Evolutionary conservation across 495 filamentous ascomycete species (phyloP).

Genomic region (Podospora pseudocomata): DNA sequence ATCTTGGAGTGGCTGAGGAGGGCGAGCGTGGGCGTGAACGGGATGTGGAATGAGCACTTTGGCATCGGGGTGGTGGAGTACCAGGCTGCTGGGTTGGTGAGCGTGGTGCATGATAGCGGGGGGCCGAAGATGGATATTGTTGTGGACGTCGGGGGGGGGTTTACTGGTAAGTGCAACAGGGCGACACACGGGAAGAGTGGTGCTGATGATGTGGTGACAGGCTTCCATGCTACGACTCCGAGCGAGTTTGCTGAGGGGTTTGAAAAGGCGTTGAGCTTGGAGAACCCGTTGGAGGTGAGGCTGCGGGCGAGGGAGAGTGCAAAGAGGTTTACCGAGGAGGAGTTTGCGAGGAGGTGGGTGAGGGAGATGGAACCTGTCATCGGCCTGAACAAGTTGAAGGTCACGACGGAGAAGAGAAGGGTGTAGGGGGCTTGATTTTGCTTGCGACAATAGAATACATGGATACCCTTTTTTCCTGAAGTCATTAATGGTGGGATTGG

Average conservation of each 20-base stretch:
- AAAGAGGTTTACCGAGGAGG: slow-evolving; percentile 79
- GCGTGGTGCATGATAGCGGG: slow-evolving; percentile 86
- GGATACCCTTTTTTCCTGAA: slow-evolving; percentile 25
- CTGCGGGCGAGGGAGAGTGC: slow-evolving; percentile 70
- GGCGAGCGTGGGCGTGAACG: slow-evolving; percentile 83
- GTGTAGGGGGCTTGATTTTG: slow-evolving; percentile 1
- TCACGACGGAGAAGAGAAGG: slow-evolving; percentile 12
- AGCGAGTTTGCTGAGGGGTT: slow-evolving; percentile 76
- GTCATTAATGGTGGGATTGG: too few species aligned
- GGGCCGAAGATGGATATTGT: slow-evolving; percentile 94
- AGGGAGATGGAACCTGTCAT: slow-evolving; percentile 68
- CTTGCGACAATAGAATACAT: slow-evolving; percentile 16
- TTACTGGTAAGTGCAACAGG: slow-evolving; percentile 56
- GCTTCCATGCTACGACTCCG: slow-evolving; percentile 76
- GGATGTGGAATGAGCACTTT: slow-evolving; percentile 99
- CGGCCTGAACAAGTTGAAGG: slow-evolving; percentile 19
- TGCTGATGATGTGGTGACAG: slow-evolving; percentile 34
- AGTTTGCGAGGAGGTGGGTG: slow-evolving; percentile 74
- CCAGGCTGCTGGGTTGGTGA: slow-evolving; percentile 87
- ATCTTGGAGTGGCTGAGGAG: slow-evolving; percentile 72
- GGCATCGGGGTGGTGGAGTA: slow-evolving; percentile 98
- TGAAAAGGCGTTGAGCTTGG: slow-evolving; percentile 66
- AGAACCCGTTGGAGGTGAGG: slow-evolving; percentile 63
- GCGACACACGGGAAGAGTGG: background rate
- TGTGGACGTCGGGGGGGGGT: slow-evolving; percentile 65